Base-by-base conservation (phyloP, 2,329 filamentous ascomycete species). In the Chaetomiaceae sp. region DNA sequence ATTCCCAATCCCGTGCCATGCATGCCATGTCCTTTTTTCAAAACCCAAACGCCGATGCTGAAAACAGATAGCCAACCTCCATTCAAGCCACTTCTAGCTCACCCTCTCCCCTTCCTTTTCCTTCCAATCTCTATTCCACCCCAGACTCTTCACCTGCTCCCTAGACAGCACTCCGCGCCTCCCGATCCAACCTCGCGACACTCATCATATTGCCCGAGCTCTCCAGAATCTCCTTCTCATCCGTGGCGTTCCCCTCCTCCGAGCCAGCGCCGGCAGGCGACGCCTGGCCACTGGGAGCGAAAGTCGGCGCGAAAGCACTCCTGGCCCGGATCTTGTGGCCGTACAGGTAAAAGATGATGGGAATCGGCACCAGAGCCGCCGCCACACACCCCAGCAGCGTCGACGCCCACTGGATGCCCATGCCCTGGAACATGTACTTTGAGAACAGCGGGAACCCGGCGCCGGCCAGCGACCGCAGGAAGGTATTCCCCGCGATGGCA, bases 391-490 rank as follows among this genome's bases (percentile, higher is more conserved):
- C 83, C 3, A 86, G 74, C 11, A 86, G 68, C 1, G 83, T 85
- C 6, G 79, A 72, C 0, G 82, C 81, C 74, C 77, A 86, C 60
- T 85, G 68, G 49, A 86, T 83, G 38, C 80, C 80, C 68, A 86
- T 71, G 42, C 78, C 79, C 11, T 79, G 69, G 59, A 85, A 86
- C 81, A 86, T 89, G 63, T 89, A 84, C 2, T 75, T 78, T 0
- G 87, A 83, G 67, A 94, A 94, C 1, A 94, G 78, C 1, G 89
- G 89, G 74, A 95, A 94, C 1, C 79, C 84, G 2, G 88, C 88
- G 59, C 88, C 89, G 58, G 85, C 87, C 8, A 91, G 74, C 0
- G 87, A 91, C 61, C 90, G 84, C 34, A 95, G 72, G 64, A 95
- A 87, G 0, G 88, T 88, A 70, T 91, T 94, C 20, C 85, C 89